Base-by-base conservation (phyloP, 179 eudicot genomes). In the Silene vulgaris region DNA sequence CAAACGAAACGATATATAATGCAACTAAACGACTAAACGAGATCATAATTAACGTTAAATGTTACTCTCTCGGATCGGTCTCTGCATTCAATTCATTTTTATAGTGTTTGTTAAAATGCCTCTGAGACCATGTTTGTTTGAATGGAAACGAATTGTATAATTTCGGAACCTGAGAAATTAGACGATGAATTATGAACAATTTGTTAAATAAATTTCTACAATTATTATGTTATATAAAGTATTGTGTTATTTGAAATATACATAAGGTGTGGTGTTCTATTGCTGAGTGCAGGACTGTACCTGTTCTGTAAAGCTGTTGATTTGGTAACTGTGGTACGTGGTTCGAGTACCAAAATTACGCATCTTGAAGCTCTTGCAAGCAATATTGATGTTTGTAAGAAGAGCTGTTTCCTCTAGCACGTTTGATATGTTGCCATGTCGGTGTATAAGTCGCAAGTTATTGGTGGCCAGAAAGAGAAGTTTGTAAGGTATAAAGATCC, bases 381-480 rank as follows among this genome's bases (percentile, higher is more conserved):
- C 26, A n/a, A 23, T 37, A 35, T 29, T 71, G 43, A 70, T 74
- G 30, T 26, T 23, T 17, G 3, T 63, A 26, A 54, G 69, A 3
- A 56, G 76, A 65, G 13, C 12, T 3, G 45, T 28, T 37, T 16
- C 63, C 17, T 52, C 67, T 26, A 56, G 12, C 59, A 17, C 56
- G 57, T 43, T 77, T 57, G 76, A 74, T 40, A 81, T 81, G 84
- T 77, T 45, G 76, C 65, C 37, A 81, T 81, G 84, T 78, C 78
- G 57, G 72, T 40, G 52, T 81, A 65, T 63, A 85, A 82, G 78
- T 71, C 84, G 54, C 88, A 85, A 50, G 74, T 78, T 16, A 83
- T 82, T 45, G 83, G 81, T 72, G 88, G 84, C 70, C 86, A 85
- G 64, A 83, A 83, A 76, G 88, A 85, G 28, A 85, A 83, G 69